A percentile compares a stretch with the other conserved stretches of the same genome.
Conservation (phyloP, 164 flowering plant species). For the Tetrastigma voinierianum region DNA sequence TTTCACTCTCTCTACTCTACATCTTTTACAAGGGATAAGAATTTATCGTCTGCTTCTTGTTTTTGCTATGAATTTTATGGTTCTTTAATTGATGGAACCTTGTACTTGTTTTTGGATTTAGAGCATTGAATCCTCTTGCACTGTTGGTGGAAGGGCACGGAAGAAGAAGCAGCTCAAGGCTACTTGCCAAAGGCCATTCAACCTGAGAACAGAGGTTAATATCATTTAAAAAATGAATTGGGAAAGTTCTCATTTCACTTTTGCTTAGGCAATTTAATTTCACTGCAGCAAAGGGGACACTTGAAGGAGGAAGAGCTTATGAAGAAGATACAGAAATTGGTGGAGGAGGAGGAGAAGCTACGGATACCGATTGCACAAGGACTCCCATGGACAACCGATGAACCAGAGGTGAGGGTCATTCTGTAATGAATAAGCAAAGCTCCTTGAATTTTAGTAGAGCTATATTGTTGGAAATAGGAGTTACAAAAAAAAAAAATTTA, state of each 20-base stretch:
- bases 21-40: too few species aligned
- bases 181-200: conserved; percentile 78
- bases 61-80: not conserved
- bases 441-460: too few species aligned
- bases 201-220: conserved; percentile 83
- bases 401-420: conserved; percentile 71
- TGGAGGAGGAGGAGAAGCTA: conserved; percentile 69
- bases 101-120: conserved; percentile 18
- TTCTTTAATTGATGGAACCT: conserved; percentile 1
- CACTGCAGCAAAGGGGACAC: conserved; percentile 76
- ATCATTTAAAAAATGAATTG: not conserved
- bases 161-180: conserved; percentile 58
- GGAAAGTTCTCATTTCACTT: not conserved
- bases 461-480: too few species aligned
- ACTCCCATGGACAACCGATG: conserved; percentile 99
- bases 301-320: conserved; percentile 75
- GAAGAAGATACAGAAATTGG: conserved; percentile 69
- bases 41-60: too few species aligned
- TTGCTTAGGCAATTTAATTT: not conserved
- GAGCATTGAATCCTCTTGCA: conserved; percentile 74
- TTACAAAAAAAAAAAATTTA: too few species aligned
- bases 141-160: conserved; percentile 59
- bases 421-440: not conserved
- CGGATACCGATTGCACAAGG: conserved; percentile 93
- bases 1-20: too few species aligned